Base-by-base conservation (phyloP, 129 eudicot genomes). In the Lactuca sativa region DNA sequence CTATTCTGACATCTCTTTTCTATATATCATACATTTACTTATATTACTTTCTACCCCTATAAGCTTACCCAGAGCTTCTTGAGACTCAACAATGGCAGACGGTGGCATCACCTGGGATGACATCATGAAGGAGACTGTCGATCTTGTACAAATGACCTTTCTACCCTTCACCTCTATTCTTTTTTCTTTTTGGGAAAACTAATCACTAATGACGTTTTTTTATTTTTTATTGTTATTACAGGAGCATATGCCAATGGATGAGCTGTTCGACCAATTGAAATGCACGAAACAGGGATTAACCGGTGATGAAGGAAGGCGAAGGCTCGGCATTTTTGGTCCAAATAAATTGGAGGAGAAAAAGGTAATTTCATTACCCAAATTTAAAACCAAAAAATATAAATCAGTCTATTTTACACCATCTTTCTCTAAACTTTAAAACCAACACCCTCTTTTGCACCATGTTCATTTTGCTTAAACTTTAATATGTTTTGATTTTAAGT, bases 321-420 rank as follows among this genome's bases (percentile, higher is more conserved):
- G 97, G 86, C 85, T 91, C 10, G 69, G 77, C 1, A 81, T 85
- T 21, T 91, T 91, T 71, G 97, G 97, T 40, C 90, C 76, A 4
- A 91, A 91, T 63, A 91, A 91, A 79, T 79, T 91, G 13, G 97
- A 91, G 59, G 97, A 91, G 84, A 91, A 91, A 83, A 82, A 82
- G 87, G 96, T 74, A 62, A 31, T 9, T 62, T 38, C 15, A 18
- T 52, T 2, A 13, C 37, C 30, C 33, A 8, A 32, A 31, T 44
- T 4, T 40, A 6, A 36, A 36, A 36, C 38, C 38, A 36, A 0
- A 36, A 3, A 36, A 4, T 6, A 36, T 36, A 36, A 36, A 36
- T 36, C 6, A 36, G 38, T 2, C 6, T 36, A 6, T 36, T 36
- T 36, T 36, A 6, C 5, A 36, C 38, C 5, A 36, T 36, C 6